Evolutionary conservation across 768 basidiomycete species (phyloP).

Genomic region (Mycena alexandri): DNA sequence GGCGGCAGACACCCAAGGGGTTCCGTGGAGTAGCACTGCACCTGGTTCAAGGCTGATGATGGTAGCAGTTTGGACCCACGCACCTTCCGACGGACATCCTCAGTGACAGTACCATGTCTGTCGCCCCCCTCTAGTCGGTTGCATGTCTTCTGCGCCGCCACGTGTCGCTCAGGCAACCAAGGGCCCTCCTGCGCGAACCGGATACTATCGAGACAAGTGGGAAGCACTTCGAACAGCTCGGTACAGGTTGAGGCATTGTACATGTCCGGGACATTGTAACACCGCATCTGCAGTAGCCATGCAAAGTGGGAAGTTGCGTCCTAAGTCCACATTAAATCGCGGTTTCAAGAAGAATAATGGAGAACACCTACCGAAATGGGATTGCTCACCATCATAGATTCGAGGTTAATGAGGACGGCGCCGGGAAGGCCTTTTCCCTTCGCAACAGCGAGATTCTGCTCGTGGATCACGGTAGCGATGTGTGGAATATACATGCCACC

Average conservation of each 20-base stretch:
- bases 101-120: slow-evolving; percentile 36
- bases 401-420: slow-evolving; percentile 46
- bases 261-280: slow-evolving; percentile 40
- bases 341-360: neutral
- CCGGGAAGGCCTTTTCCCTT: slow-evolving; percentile 37
- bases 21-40: slow-evolving; percentile 21
- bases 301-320: slow-evolving; percentile 43
- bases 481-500: slow-evolving; percentile 52
- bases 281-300: slow-evolving; percentile 48
- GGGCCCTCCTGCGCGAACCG: slow-evolving; percentile 35
- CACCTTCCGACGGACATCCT: slow-evolving; percentile 39
- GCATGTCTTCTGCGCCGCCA: slow-evolving; percentile 29
- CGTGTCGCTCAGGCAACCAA: slow-evolving; percentile 24
- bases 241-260: slow-evolving; percentile 48
- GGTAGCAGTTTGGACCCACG: neutral
- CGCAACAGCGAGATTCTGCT: slow-evolving; percentile 45
- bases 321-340: slow-evolving; percentile 23
- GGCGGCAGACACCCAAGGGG: slow-evolving; percentile 22
- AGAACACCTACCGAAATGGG: slow-evolving; percentile 37
- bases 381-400: slow-evolving; percentile 50
- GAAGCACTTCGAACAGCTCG: slow-evolving; percentile 40
- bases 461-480: slow-evolving; percentile 52
- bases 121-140: slow-evolving; percentile 13
- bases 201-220: slow-evolving; percentile 44
- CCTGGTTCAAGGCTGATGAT: neutral